Percentiles rank a stretch among this genome's conserved stretches.
Evolutionary conservation across 2,329 filamentous ascomycete species (phyloP).

Genomic region (Calonectria henricotiae): DNA sequence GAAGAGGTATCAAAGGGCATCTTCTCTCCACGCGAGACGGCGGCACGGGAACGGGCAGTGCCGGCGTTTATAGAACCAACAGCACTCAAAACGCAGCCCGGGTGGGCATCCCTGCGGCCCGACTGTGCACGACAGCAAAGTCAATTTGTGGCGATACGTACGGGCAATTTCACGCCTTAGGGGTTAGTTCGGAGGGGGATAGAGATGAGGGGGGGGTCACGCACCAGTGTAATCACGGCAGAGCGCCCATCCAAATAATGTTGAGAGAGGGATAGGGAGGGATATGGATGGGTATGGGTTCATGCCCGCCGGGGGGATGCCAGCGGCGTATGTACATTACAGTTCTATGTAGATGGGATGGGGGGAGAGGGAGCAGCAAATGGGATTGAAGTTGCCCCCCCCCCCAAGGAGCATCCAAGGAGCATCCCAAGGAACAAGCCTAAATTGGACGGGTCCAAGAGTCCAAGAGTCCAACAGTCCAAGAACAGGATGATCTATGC

Average conservation of each 20-base stretch:
- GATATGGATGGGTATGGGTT: background rate
- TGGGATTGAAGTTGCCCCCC: no score
- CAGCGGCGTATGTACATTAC: background rate
- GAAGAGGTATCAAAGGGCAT: conserved; percentile 5
- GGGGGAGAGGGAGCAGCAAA: background rate
- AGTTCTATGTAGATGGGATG: background rate
- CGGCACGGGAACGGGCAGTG: conserved; percentile 19
- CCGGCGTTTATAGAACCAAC: conserved; percentile 20
- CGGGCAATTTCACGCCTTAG: background rate
- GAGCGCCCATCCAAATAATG: conserved; percentile 17
- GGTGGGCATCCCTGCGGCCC: background rate
- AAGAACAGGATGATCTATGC: background rate
- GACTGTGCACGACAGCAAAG: conserved; percentile 1
- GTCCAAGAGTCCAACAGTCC: background rate
- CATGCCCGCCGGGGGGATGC: background rate
- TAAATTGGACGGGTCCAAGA: background rate
- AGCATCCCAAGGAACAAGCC: no score
- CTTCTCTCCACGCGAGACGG: conserved; percentile 16
- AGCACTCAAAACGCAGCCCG: conserved; percentile 19
- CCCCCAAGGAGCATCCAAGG: background rate
- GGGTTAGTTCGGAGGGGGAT: no score
- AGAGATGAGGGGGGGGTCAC: no score
- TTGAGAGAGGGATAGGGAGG: conserved; percentile 1
- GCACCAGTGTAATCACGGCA: conserved; percentile 15
- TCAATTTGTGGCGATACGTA: conserved; percentile 16